These are phyloP conservation scores for Cladosporium sp. DNA, from an alignment of 2,329 filamentous ascomycete species.

Conservation along the genomic window DNA sequence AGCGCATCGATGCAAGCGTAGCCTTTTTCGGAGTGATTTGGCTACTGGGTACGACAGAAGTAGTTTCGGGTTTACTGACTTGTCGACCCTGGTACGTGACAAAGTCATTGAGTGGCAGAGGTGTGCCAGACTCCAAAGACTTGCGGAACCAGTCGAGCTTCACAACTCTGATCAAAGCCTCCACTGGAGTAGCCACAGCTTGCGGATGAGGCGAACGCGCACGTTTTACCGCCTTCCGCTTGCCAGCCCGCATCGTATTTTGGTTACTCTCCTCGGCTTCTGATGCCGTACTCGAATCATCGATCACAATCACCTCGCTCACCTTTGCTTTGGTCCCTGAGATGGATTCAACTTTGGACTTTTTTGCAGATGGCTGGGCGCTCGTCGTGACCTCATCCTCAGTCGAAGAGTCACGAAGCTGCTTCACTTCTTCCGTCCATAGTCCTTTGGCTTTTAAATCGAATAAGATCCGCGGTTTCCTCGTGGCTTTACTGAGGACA, in stretches of 20 bases:
- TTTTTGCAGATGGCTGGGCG: conserved; percentile 1
- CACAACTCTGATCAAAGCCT: conserved; percentile 47
- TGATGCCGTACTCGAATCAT: conserved; percentile 39
- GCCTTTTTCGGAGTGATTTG: neutral
- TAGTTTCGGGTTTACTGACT: neutral
- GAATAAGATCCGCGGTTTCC: conserved; percentile 69
- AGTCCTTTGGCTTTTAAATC: conserved; percentile 72
- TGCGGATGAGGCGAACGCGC: neutral
- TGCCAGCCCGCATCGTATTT: neutral
- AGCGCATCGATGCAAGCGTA: neutral
- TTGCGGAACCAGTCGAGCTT: conserved; percentile 56
- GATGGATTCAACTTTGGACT: conserved; percentile 6
- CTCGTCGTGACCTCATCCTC: neutral
- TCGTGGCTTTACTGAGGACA: conserved; percentile 71
- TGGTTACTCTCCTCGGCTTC: conserved; percentile 23
- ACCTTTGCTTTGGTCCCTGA: neutral
- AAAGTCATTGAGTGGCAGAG: conserved; percentile 51
- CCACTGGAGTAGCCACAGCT: neutral
- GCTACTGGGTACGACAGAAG: neutral
- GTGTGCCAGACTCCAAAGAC: conserved; percentile 44
- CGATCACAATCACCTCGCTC: conserved; percentile 22
- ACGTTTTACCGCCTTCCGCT: neutral
- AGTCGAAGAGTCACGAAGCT: neutral
- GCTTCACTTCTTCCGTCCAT: conserved; percentile 52
- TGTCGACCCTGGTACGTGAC: conserved; percentile 54